These are phyloP conservation scores for Penium margaritaceum DNA, from an alignment of 139 green algal species.

Conservation along the genomic window DNA sequence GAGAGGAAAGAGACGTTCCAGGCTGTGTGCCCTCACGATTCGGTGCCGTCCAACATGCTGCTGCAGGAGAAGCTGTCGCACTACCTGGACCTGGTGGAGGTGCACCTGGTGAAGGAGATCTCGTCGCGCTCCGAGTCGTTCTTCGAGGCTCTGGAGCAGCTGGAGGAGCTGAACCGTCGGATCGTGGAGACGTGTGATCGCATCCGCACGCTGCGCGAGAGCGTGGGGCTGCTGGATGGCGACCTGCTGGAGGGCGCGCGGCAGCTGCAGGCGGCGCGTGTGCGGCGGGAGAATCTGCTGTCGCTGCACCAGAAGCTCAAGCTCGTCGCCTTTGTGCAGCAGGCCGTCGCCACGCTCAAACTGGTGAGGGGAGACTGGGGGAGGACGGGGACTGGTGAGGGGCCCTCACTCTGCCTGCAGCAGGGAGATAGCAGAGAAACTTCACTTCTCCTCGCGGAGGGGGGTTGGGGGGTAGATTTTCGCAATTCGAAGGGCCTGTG, in stretches of 20 bases:
- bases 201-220: slow-evolving; percentile 44
- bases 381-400: no score
- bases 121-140: slow-evolving; percentile 45
- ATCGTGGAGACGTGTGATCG: slow-evolving; percentile 52
- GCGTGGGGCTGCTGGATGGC: slow-evolving; percentile 58
- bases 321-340: slow-evolving; percentile 55
- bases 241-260: slow-evolving; percentile 54
- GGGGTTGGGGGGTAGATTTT: no score
- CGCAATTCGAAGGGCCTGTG: no score
- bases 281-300: slow-evolving; percentile 61
- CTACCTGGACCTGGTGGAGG: slow-evolving; percentile 51
- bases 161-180: slow-evolving; percentile 62
- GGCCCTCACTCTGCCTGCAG: no score
- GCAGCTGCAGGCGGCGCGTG: slow-evolving; percentile 55
- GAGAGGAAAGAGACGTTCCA: slow-evolving; percentile 32
- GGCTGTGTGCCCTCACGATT: slow-evolving; percentile 20
- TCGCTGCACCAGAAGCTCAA: slow-evolving; percentile 53
- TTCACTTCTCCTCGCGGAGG: no score
- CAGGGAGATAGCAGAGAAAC: no score
- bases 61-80: slow-evolving; percentile 48
- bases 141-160: slow-evolving; percentile 54
- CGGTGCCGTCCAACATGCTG: slow-evolving; percentile 27
- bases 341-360: slow-evolving; percentile 58
- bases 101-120: slow-evolving; percentile 48
- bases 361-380: no score